These are phyloP conservation scores for Jackrogersella multiformis DNA, from an alignment of 495 filamentous ascomycete species.

Conservation along the genomic window DNA sequence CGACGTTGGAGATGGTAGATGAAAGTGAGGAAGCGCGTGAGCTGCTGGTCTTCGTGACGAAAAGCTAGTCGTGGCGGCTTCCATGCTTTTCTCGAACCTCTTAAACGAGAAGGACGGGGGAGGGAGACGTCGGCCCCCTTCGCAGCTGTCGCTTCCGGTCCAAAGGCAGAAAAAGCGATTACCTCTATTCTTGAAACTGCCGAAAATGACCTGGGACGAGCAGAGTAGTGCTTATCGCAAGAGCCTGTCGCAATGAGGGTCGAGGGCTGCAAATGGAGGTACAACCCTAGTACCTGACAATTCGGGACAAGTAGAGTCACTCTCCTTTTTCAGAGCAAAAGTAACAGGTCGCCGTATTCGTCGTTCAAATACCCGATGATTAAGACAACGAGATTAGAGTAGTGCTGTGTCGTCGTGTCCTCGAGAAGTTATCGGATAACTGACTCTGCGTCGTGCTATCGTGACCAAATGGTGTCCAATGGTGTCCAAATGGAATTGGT, in stretches of 20 bases:
- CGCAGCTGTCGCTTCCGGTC: constrained; percentile 3
- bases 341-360: background rate
- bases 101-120: background rate
- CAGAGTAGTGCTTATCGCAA: constrained; percentile 7
- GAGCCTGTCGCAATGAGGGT: constrained; percentile 4
- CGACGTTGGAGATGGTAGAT: constrained; percentile 41
- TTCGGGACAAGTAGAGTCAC: background rate
- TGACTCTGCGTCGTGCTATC: background rate
- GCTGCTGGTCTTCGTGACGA: constrained; percentile 45
- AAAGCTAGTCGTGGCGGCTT: constrained; percentile 44
- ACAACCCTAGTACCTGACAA: background rate
- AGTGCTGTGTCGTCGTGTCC: background rate
- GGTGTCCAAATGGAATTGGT: background rate
- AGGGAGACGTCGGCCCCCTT: constrained; percentile 1
- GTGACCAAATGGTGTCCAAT: too few relatives aligned
- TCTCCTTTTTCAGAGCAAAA: background rate
- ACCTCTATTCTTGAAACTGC: background rate
- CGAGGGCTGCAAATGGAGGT: background rate
- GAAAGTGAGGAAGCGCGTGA: constrained; percentile 44
- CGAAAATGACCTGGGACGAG: background rate
- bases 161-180: background rate
- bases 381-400: background rate
- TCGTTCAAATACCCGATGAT: background rate
- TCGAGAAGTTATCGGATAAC: background rate
- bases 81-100: constrained; percentile 44